Evolutionary conservation across 1,139 yeast species (phyloP), one percentile per base, ranked within the genome.

Genomic region (Candida tetrigidarum): DNA sequence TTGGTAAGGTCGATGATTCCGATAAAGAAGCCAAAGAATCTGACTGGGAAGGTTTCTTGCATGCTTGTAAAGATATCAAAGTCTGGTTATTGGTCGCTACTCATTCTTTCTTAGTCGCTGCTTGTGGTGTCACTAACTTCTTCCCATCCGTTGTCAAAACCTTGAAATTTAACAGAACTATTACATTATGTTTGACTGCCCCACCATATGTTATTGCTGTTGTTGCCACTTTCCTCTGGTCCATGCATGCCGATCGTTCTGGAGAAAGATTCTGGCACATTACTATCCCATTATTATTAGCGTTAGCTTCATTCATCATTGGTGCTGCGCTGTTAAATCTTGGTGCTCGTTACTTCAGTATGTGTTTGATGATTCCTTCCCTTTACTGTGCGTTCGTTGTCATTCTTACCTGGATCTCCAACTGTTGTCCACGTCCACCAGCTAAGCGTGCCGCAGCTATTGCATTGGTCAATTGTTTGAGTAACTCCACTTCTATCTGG

Each of bases 121-220:
- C 84, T 37, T 65, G 73, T 53, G 83, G 84, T 58, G 80, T 80
- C 41, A 80, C 84, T 23, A 78, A 80, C 56, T 81, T 80, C 59
- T 81, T 81, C 71, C 86, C 86, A 23, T 71, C 84, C 1, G 81
- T 81, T 30, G 84, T 81, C 18, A 62, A 69, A 50, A 80, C 86
- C 5, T 66, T 81, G 52, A 73, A 79, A 34, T 81, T 78, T 52
- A 58, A 61, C 57, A 64, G 69, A 48, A 69, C 78, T 37, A 70
- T 76, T 27, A 81, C 85, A 4, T 66, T 79, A 48, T 74, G 79
- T 52, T 64, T 81, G 50, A 80, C 85, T 3, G 85, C 81, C 33
- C 86, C 86, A 34, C 86, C 86, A 22, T 81, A 81, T 60, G 59
- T 78, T 46, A 55, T 80, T 47, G 83, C 84, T 0, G 82, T 81